A percentile compares a stretch with the other conserved stretches of the same genome.
These are phyloP conservation scores for Pseudopyrenochaeta lycopersici DNA, from an alignment of 2,329 filamentous ascomycete species.

Conservation along the genomic window DNA sequence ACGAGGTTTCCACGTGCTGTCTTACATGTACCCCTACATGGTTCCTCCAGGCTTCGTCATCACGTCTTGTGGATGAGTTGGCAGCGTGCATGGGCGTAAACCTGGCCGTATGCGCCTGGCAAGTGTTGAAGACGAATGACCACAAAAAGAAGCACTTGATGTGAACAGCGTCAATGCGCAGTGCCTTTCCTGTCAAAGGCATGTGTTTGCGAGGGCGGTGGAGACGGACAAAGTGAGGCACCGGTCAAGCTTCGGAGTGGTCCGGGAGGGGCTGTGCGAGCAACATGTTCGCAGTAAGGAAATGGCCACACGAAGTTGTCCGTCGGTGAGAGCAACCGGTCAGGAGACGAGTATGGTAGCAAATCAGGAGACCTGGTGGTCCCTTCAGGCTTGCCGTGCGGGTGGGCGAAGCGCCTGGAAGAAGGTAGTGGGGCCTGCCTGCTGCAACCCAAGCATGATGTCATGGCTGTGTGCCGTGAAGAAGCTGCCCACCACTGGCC, in stretches of 20 bases:
- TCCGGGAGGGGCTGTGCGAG: conserved; percentile 12
- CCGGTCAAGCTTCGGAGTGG: conserved; percentile 14
- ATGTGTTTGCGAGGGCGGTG: neutral
- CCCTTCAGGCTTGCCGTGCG: conserved; percentile 2
- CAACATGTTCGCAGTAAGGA: conserved; percentile 13
- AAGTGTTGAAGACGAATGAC: neutral
- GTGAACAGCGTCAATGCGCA: neutral
- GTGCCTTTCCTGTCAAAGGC: neutral
- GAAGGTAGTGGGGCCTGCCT: conserved; percentile 1
- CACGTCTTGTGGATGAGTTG: conserved; percentile 26
- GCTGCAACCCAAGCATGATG: conserved; percentile 19
- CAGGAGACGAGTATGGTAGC: conserved; percentile 12
- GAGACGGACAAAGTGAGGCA: neutral
- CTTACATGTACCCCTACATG: conserved; percentile 17
- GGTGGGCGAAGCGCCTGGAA: conserved; percentile 19
- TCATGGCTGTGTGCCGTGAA: conserved; percentile 15
- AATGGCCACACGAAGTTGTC: neutral
- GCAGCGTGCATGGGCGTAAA: conserved; percentile 25
- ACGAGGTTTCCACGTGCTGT: conserved; percentile 9
- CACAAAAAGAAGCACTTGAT: too few species aligned
- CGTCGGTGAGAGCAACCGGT: conserved; percentile 14
- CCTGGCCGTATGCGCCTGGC: conserved; percentile 15
- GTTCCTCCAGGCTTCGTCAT: conserved; percentile 27
- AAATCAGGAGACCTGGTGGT: conserved; percentile 13
- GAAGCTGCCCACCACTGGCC: conserved; percentile 13